Percentiles rank a stretch among this genome's conserved stretches.
Conservation (phyloP, 2,329 filamentous ascomycete genomes). For the Xylariaceae sp. region DNA sequence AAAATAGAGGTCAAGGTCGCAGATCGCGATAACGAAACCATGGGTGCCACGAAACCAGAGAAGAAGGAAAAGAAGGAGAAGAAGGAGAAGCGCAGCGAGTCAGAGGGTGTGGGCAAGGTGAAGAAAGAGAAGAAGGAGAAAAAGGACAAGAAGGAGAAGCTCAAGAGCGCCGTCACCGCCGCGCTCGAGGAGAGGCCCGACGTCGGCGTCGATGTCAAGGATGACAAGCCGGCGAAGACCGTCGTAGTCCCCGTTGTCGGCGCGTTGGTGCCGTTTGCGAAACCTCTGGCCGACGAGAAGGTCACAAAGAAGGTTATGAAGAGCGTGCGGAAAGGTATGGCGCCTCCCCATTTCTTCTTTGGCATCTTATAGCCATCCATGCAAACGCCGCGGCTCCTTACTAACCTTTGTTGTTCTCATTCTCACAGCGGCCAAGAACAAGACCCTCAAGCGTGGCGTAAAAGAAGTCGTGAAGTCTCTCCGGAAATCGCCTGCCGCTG, state of each 20-base stretch:
- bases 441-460: constrained; percentile 93
- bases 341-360: neutral
- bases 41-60: constrained; percentile 33
- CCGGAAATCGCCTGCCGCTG: constrained; percentile 75
- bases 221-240: constrained; percentile 17
- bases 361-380: neutral
- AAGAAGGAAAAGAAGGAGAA: constrained; percentile 52
- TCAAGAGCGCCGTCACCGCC: constrained; percentile 51
- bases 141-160: constrained; percentile 68
- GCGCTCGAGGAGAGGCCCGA: constrained; percentile 56
- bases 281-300: constrained; percentile 76
- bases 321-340: constrained; percentile 51
- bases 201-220: constrained; percentile 27
- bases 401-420: constrained; percentile 17
- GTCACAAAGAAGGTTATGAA: constrained; percentile 57
- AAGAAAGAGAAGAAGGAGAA: constrained; percentile 61
- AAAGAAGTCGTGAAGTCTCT: constrained; percentile 99
- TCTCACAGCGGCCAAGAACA: constrained; percentile 77
- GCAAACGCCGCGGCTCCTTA: constrained; percentile 13
- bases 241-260: constrained; percentile 43
- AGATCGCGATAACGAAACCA: constrained; percentile 23
- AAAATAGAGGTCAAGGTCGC: neutral
- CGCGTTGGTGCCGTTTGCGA: constrained; percentile 76
- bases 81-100: constrained; percentile 51
- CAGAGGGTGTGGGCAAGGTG: constrained; percentile 49